Evolutionary conservation across 805 yeast genomes (phyloP).

Genomic region (Candida hispaniensis): DNA sequence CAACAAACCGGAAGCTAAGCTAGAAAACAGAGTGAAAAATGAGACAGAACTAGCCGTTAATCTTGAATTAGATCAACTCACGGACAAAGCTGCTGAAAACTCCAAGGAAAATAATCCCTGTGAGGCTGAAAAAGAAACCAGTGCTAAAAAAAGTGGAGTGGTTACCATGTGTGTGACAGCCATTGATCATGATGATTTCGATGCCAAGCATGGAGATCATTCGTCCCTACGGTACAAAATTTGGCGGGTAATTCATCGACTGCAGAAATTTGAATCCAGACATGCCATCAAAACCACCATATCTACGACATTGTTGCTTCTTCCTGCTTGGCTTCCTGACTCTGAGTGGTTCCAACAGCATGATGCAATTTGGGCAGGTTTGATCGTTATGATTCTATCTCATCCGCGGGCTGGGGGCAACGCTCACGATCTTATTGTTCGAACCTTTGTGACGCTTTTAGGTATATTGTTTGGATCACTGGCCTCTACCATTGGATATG

Average conservation of each 20-base stretch:
- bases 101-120: constrained; percentile 1
- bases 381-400: constrained; percentile 31
- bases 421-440: constrained; percentile 24
- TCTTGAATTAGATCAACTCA: too few relatives aligned
- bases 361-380: constrained; percentile 37
- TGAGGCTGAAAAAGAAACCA: too few relatives aligned
- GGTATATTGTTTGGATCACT: constrained; percentile 43
- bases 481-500: constrained; percentile 33
- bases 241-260: constrained; percentile 31
- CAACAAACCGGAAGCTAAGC: too few relatives aligned
- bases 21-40: too few relatives aligned
- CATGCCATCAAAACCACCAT: constrained; percentile 37
- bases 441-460: constrained; percentile 31
- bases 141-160: too few relatives aligned
- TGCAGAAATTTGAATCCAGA: constrained; percentile 34
- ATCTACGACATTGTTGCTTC: constrained; percentile 30
- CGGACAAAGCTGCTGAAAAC: constrained; percentile 1
- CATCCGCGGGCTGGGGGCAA: constrained; percentile 33
- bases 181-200: constrained; percentile 10
- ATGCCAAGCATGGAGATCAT: constrained; percentile 8
- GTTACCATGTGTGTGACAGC: constrained; percentile 21
- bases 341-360: constrained; percentile 37
- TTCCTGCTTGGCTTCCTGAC: constrained; percentile 36
- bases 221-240: constrained; percentile 28
- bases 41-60: constrained; percentile 3